These are phyloP conservation scores for Xylariaceae sp. DNA, from an alignment of 2,329 filamentous ascomycete genomes.

Conservation along the genomic window DNA sequence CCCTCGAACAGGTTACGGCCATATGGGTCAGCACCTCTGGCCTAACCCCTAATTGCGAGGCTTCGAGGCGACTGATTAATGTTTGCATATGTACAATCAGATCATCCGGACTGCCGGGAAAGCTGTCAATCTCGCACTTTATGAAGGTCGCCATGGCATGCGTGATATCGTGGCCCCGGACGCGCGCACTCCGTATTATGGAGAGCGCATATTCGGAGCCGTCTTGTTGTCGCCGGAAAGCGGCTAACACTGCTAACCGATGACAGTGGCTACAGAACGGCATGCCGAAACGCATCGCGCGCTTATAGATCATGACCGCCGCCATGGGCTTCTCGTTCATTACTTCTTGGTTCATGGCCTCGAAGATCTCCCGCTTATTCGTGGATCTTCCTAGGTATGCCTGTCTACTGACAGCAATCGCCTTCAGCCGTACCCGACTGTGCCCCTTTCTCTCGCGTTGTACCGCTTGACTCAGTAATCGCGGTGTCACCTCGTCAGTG, in stretches of 20 bases:
- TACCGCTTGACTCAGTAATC: slow-evolving; percentile 34
- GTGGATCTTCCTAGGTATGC: slow-evolving; percentile 26
- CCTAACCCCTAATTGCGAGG: slow-evolving; percentile 24
- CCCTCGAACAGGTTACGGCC: slow-evolving; percentile 23
- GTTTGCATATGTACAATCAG: slow-evolving; percentile 26
- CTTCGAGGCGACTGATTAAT: slow-evolving; percentile 26
- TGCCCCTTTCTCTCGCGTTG: slow-evolving; percentile 10
- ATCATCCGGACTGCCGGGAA: slow-evolving; percentile 22
- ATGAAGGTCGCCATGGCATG: slow-evolving; percentile 30
- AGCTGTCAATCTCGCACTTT: slow-evolving; percentile 23
- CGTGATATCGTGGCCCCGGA: slow-evolving; percentile 39
- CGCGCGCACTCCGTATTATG: slow-evolving; percentile 38
- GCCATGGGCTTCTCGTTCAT: slow-evolving; percentile 29
- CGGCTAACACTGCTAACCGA: slow-evolving; percentile 43
- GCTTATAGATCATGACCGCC: slow-evolving; percentile 38
- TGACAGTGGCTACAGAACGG: slow-evolving; percentile 39
- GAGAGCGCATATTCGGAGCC: slow-evolving; percentile 33
- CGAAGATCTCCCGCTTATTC: slow-evolving; percentile 32
- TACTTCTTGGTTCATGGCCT: slow-evolving; percentile 40
- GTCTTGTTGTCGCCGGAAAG: slow-evolving; percentile 32
- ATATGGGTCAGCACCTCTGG: slow-evolving; percentile 26
- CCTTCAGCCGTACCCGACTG: neutral
- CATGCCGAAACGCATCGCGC: slow-evolving; percentile 33
- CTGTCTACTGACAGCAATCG: slow-evolving; percentile 21
- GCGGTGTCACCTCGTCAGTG: slow-evolving; percentile 37